phyloP scores from a whole-genome alignment of 2,329 filamentous ascomycete genomes.

The Xenosphaeropsis pyriputrescens region DNA sequence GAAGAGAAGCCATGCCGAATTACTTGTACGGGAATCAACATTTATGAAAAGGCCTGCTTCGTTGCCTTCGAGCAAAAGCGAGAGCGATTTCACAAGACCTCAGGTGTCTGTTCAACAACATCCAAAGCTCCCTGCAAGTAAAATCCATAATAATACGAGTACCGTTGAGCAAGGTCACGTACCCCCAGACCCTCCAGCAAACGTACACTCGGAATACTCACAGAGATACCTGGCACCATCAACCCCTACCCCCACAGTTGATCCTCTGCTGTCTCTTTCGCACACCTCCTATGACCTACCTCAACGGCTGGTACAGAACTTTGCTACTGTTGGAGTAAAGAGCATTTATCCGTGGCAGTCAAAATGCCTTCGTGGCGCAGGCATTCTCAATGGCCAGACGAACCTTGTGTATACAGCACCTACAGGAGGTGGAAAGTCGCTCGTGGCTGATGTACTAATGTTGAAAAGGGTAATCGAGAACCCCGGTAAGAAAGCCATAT shows the following conservation, averaged over 20 bases:
- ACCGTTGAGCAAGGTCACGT: too few relatives aligned
- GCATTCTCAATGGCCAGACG: conserved; percentile 46
- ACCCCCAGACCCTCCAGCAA: too few relatives aligned
- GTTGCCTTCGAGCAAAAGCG: too few relatives aligned
- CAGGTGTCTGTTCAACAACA: too few relatives aligned
- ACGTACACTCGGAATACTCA: conserved; percentile 23
- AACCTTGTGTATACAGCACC: conserved; percentile 72
- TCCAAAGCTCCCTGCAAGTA: too few relatives aligned
- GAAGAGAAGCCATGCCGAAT: too few relatives aligned
- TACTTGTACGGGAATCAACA: too few relatives aligned
- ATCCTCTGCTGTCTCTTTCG: conserved; percentile 43
- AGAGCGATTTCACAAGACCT: too few relatives aligned
- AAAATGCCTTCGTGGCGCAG: conserved; percentile 53
- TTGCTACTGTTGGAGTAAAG: conserved; percentile 50
- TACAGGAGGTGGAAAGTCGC: conserved; percentile 64
- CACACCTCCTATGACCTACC: conserved; percentile 52
- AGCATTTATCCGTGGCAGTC: conserved; percentile 72
- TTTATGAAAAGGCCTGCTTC: too few relatives aligned
- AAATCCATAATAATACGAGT: too few relatives aligned
- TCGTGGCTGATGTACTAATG: conserved; percentile 61
- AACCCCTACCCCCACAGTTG: conserved; percentile 34
- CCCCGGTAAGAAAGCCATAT: conserved; percentile 49
- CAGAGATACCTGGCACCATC: conserved; percentile 36
- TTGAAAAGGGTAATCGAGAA: conserved; percentile 54
- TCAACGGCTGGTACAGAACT: conserved; percentile 43